These are phyloP conservation scores for Choanephora cucurbitarum DNA, from an alignment of 371 early-diverging fungal genomes.

Conservation along the genomic window DNA sequence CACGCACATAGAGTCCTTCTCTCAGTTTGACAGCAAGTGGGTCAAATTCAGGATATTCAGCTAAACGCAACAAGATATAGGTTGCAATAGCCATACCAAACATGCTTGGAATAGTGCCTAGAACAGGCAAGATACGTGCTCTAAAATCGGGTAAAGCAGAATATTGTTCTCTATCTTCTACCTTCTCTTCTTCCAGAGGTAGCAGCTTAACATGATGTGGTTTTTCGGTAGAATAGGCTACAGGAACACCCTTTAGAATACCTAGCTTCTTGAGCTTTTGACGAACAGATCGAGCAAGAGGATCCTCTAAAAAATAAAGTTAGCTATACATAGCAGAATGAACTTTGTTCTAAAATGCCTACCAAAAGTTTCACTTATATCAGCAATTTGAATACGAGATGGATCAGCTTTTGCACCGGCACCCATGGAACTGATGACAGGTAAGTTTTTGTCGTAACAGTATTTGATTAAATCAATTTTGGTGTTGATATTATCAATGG, in stretches of 20 bases:
- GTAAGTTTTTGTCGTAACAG: constrained; percentile 72
- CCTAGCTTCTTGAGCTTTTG: constrained; percentile 69
- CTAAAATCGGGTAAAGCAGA: constrained; percentile 89
- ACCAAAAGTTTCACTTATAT: constrained; percentile 91
- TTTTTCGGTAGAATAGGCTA: constrained; percentile 93
- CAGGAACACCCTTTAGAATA: constrained; percentile 76
- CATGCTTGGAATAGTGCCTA: constrained; percentile 91
- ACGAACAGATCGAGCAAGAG: constrained; percentile 85
- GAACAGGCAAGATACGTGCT: constrained; percentile 82
- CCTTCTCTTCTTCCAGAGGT: constrained; percentile 76
- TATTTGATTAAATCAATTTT: constrained; percentile 87
- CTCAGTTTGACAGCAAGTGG: constrained; percentile 85
- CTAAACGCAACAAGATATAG: constrained; percentile 78
- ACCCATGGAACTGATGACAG: constrained; percentile 91
- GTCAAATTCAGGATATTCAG: constrained; percentile 70
- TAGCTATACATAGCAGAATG: no score
- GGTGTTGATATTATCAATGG: constrained; percentile 94
- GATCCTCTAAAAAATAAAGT: constrained; percentile 72
- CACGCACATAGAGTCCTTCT: constrained; percentile 67
- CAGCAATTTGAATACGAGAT: constrained; percentile 90
- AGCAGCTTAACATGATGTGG: constrained; percentile 80
- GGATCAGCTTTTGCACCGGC: constrained; percentile 95
- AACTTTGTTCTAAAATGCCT: constrained; percentile 5
- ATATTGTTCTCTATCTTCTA: constrained; percentile 84
- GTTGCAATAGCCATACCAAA: constrained; percentile 93